Evolutionary conservation across 1,284 basidiomycete species (phyloP), one percentile per base, ranked within the genome.

Genomic region (Trichosporon sp.): DNA sequence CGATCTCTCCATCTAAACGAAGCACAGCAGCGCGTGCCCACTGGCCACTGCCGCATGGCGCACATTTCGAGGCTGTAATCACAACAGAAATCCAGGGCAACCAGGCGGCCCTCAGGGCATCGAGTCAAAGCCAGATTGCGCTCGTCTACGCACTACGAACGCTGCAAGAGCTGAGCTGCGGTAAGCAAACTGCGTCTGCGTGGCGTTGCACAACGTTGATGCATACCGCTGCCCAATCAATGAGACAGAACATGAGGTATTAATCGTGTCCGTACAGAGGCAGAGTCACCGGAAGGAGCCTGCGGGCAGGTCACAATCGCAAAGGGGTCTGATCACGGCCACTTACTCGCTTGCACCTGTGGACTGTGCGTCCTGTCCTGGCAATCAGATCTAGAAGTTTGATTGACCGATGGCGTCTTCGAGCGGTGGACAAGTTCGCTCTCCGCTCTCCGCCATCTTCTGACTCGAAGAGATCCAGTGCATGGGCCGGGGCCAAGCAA

Each of bases 341-440:
- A 11, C 21, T 26, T 7, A 54, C 21, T 54, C 51, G 51, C 51
- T 21, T 26, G 51, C n/a, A 7, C n/a, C 51, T 16, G 51, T 54
- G 51, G 21, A 12, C 12, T 48, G 14, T 37, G 35, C 35, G n/a
- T 51, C 51, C 3, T 21, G 6, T 54, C 21, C n/a, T 54, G 19
- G 19, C 8, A 26, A 54, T 54, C 51, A 26, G 51, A 54, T 54
- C 51, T 46, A 19, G 21, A 54, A 19, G 26, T 26, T 26, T 26
- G 51, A 21, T 54, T 54, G 51, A 21, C 51, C 51, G 51, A 54
- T 54, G 51, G 51, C 51, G 51, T 21, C 51, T 54, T 54, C 51
- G 19, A 54, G 51, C 51, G 51, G 51, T 16, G 51, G 51, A 26
- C 19, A 54, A 54, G 51, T 54, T 2, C 21, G 51, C n/a, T 11